Evolutionary conservation across 2,329 filamentous ascomycete species (phyloP), one percentile per base, ranked within the genome.

Genomic region (Podosphaera leucotricha): DNA sequence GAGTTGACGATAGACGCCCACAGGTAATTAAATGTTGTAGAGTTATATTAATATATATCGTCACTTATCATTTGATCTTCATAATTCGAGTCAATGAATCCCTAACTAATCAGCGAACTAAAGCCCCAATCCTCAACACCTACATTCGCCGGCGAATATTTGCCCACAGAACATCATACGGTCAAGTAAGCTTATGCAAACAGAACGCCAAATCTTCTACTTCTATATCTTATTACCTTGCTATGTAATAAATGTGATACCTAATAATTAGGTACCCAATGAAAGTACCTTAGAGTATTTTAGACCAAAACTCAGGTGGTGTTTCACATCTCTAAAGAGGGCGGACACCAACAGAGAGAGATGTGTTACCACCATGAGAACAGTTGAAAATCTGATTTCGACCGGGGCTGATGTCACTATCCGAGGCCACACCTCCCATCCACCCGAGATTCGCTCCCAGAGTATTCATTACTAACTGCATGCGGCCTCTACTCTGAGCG

Each of bases 381-480:
- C 72, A 72, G 47, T 68, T 72, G 52, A 77, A 64, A 24, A 78
- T 61, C 57, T 77, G 72, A 54, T 72, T 71, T 24, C 75, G 62
- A 39, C 77, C 74, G 10, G 72, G 77, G 51, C 64, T 64, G 38
- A 66, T 62, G 36, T 72, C 68, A 22, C 43, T 45, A 28, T 46
- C 49, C 18, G 48, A 40, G 41, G 47, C 45, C 36, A 49, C 49
- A 41, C 52, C 63, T 44, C 70, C 75, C 66, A 85, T 81, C 82
- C 85, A 93, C 37, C 79, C 80, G 22, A 92, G 66, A 49, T 76
- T 78, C 33, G 68, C 67, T 15, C 74, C 70, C 61, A 95, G 72
- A 55, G 85, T 80, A 44, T 77, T 72, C 48, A 93, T 75, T 30
- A 86, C 90, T 38, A 75, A 71, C 48, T 77, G 75, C 61, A 98